Evolutionary conservation across 306 rosid species (phyloP), one percentile per base, ranked within the genome.

Genomic region (Cicer pinnatifidum): DNA sequence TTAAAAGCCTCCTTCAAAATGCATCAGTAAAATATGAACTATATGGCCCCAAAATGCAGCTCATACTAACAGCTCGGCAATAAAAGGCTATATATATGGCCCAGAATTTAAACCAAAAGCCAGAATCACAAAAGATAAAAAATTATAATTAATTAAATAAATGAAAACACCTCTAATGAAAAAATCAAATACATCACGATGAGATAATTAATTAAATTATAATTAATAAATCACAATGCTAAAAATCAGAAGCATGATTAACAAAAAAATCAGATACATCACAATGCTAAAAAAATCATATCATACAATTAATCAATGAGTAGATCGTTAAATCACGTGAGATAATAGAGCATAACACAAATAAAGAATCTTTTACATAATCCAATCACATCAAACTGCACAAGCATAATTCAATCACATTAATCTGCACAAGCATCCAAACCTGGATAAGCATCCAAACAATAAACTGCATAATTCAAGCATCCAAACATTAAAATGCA

Each of bases 291-390:
- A 81, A 71, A 64, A 23, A 23, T 0, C 3, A 23, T 23, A 23
- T 23, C 33, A 23, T 23, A 23, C 33, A 23, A 23, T 2, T 23
- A 73, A 81, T 84, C 79, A 67, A 69, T 37, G 64, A 40, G 44
- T 65, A 72, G 80, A 61, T 54, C 79, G 57, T 78, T 77, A 76
- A 54, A 50, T 75, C 75, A 45, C 59, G 50, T 7, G 44, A 47
- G 67, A 23, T 23, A 23, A 23, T 23, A 23, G 67, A 75, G 54
- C 63, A 62, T 6, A 46, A 47, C 56, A 23, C 33, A 23, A 23
- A 23, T 23, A 23, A 23, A 23, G 33, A 23, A 23, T 23, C 33
- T 0, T 23, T 23, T 3, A 23, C 33, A 23, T 23, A 23, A 23
- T 23, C 0, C 33, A 23, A 23, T 23, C 33, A 23, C 33, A 23